Conservation (phyloP, 2,329 filamentous ascomycete genomes). For the Malbranchea zuffiana region DNA sequence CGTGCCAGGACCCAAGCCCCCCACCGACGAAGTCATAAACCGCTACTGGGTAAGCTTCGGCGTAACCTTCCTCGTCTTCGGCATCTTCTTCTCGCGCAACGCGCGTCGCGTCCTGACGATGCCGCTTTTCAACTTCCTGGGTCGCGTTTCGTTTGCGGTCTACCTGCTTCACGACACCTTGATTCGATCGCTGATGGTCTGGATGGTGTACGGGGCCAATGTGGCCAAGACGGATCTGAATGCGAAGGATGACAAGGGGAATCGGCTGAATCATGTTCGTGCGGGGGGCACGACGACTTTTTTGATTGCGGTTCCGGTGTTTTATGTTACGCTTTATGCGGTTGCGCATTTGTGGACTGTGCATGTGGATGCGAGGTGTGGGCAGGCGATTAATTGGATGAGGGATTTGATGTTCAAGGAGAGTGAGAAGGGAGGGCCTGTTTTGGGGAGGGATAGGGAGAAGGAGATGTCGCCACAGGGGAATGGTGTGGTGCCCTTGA, state of each 20-base stretch:
- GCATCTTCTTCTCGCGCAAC: constrained; percentile 18
- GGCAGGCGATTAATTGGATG: constrained; percentile 9
- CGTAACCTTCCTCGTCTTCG: constrained; percentile 16
- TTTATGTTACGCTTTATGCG: constrained; percentile 12
- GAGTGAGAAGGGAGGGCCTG: constrained; percentile 4
- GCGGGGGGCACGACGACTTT: constrained; percentile 5
- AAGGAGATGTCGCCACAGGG: too few species aligned
- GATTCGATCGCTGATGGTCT: constrained; percentile 18
- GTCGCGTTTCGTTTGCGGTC: constrained; percentile 20
- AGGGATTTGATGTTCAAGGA: constrained; percentile 10
- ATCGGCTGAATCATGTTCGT: constrained; percentile 3
- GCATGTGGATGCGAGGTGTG: constrained; percentile 13
- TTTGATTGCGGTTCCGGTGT: constrained; percentile 10
- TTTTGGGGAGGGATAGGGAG: too few species aligned
- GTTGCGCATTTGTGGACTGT: constrained; percentile 12
- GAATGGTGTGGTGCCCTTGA: too few species aligned
- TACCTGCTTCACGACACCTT: constrained; percentile 21
- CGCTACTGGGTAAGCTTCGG: constrained; percentile 20
- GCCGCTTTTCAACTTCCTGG: constrained; percentile 20
- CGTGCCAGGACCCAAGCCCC: constrained; percentile 14
- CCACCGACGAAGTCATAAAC: constrained; percentile 12
- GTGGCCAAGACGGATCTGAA: constrained; percentile 1
- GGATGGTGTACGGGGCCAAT: constrained; percentile 17
- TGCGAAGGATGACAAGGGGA: constrained; percentile 9
- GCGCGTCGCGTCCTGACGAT: constrained; percentile 14